A percentile compares a stretch with the other conserved stretches of the same genome.
Evolutionary conservation across 805 yeast species (phyloP).

Genomic region (Wickerhamiella azyma): DNA sequence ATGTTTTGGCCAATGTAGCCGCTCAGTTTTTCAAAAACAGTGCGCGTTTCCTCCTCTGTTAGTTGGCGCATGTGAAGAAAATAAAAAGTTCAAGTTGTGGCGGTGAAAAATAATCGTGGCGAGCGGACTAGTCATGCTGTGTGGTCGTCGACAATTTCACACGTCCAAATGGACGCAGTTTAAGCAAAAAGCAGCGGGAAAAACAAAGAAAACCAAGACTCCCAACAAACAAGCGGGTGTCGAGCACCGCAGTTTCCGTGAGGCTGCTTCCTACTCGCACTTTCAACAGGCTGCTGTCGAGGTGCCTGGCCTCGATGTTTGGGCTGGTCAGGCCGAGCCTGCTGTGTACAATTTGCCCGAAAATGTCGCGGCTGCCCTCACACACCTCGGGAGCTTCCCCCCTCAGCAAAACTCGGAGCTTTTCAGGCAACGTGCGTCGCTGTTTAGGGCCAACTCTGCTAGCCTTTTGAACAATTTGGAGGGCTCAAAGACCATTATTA

Average conservation of each 20-base stretch:
- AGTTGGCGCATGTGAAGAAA: constrained; percentile 61
- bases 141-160: constrained; percentile 8
- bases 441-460: constrained; percentile 13
- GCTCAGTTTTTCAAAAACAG: constrained; percentile 89
- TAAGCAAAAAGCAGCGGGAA: constrained; percentile 11
- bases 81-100: neutral
- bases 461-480: neutral
- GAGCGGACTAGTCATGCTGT: neutral
- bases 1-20: constrained; percentile 95
- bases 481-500: constrained; percentile 10
- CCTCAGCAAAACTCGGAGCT: constrained; percentile 19
- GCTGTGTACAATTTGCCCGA: constrained; percentile 15
- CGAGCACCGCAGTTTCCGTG: constrained; percentile 17
- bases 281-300: constrained; percentile 13
- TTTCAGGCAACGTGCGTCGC: constrained; percentile 10
- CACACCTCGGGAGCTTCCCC: constrained; percentile 15
- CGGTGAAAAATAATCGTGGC: neutral
- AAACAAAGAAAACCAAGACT: constrained; percentile 7
- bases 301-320: constrained; percentile 8
- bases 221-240: constrained; percentile 16
- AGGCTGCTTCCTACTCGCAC: constrained; percentile 17
- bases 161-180: constrained; percentile 8
- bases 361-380: constrained; percentile 13
- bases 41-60: constrained; percentile 94
- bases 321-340: neutral